Base-by-base conservation (phyloP, 768 basidiomycete genomes). In the Trametes punicea region DNA sequence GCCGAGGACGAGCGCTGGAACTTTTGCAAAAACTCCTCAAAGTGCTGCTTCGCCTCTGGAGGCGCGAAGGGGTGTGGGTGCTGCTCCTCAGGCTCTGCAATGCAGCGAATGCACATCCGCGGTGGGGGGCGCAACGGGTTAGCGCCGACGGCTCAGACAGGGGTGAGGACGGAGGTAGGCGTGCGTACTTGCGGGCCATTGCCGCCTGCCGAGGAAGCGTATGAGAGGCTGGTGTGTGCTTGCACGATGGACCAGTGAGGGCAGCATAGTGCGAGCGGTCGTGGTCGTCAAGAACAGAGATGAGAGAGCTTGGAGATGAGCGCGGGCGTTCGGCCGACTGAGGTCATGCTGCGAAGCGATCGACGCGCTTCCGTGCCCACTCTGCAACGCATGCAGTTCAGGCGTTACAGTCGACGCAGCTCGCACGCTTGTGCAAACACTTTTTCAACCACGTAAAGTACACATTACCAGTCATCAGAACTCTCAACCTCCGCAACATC, bases 41-140 rank as follows among this genome's bases (percentile, higher is more conserved):
- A 70, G 18, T 60, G 51, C 52, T 67, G 51, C 62, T 68, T 66
- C 33, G 62, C 47, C 54, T 70, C 68, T n/a, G 63, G 53, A 18
- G 67, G 64, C 33, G 68, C 68, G 15, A 56, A 58, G 16, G 68
- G 67, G 50, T 69, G 68, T 11, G 68, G 61, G 55, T 67, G 67
- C 45, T 62, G 68, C 27, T 62, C 60, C 50, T 66, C 64, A 18
- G 68, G 62, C 18, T 61, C 68, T 69, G 39, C 44, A 51, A 30
- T 21, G 21, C n/a, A 33, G 42, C 8, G 21, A 27, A 38, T 54
- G 29, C 29, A 48, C n/a, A n/a, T 9, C 26, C n/a, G 18, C 39
- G 36, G 25, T 27, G 25, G 30, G 15, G 23, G 47, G 41, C 50
- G 50, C 44, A 27, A 39, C 11, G 18, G 7, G 44, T 48, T 15